Percentiles rank a stretch among this genome's conserved stretches.
phyloP scores from a whole-genome alignment of 108 stramenopile genomes.

The Schizochytrium sp. region DNA sequence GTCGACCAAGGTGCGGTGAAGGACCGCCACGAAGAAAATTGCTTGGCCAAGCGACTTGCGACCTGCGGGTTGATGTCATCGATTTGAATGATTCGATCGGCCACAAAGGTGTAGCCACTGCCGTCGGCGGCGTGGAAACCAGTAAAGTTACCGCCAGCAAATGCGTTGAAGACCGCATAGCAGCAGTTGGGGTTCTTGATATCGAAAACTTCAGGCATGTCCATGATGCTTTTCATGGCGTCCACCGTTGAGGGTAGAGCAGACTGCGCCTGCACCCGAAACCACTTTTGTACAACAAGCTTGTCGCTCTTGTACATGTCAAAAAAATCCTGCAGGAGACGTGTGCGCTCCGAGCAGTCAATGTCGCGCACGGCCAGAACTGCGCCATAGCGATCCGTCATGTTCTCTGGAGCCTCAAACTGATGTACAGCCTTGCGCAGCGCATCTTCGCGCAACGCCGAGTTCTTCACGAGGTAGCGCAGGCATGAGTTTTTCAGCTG shows the following conservation, averaged over 20 bases:
- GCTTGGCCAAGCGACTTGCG: constrained; percentile 60
- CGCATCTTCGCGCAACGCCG: constrained; percentile 56
- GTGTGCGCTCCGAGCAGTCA: constrained; percentile 40
- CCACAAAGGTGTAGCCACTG: constrained; percentile 75
- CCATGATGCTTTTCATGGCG: constrained; percentile 21
- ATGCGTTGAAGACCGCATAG: constrained; percentile 67
- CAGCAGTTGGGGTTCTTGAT: constrained; percentile 83
- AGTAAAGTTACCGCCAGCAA: constrained; percentile 59
- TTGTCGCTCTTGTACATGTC: constrained; percentile 61
- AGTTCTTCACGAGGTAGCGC: constrained; percentile 55
- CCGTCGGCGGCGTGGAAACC: constrained; percentile 76
- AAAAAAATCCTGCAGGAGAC: constrained; percentile 69
- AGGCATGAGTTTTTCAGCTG: constrained; percentile 69
- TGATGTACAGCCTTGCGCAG: constrained; percentile 43
- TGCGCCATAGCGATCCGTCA: constrained; percentile 89
- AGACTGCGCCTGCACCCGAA: constrained; percentile 29
- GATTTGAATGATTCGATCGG: constrained; percentile 61
- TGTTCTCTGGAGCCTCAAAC: constrained; percentile 62
- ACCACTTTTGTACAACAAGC: constrained; percentile 61
- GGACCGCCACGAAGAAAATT: constrained; percentile 69
- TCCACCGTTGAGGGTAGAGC: neutral
- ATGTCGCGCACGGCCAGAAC: constrained; percentile 68
- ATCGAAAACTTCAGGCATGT: constrained; percentile 73
- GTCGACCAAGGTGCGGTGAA: constrained; percentile 48
- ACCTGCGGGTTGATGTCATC: constrained; percentile 86